A percentile compares a stretch with the other conserved stretches of the same genome.
phyloP scores from a whole-genome alignment of 495 filamentous ascomycete species.

The Aspergillus conjunctus region DNA sequence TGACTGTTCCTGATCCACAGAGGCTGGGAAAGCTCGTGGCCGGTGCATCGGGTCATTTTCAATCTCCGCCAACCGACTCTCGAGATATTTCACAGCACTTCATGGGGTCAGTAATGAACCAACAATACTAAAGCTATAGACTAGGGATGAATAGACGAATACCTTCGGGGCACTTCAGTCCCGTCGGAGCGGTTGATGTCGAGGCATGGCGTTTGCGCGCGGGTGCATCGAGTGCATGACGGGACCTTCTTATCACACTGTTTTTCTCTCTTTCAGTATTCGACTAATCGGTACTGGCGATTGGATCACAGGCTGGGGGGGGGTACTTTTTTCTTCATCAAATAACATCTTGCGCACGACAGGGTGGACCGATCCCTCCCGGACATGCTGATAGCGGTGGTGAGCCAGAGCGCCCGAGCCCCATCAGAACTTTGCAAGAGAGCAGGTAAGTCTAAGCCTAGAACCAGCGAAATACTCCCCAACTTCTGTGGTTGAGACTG shows the following conservation, averaged over 20 bases:
- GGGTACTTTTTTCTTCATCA: conserved; percentile 1
- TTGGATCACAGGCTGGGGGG: neutral
- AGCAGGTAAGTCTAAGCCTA: too few relatives aligned
- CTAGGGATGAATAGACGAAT: neutral
- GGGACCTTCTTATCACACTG: neutral
- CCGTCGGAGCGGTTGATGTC: conserved; percentile 1
- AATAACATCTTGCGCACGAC: conserved; percentile 1
- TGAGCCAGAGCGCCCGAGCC: too few relatives aligned
- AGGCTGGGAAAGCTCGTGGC: neutral
- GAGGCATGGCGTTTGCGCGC: neutral
- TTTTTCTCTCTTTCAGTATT: too few relatives aligned
- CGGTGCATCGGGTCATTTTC: neutral
- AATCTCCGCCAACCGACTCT: neutral
- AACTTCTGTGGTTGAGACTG: too few relatives aligned
- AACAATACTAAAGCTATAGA: too few relatives aligned
- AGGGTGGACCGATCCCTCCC: neutral
- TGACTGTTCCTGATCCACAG: neutral
- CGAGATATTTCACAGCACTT: neutral
- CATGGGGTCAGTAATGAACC: neutral
- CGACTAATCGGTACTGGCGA: neutral
- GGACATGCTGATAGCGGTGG: neutral
- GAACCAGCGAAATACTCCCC: too few relatives aligned
- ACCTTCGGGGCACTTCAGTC: neutral
- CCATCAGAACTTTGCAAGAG: too few relatives aligned
- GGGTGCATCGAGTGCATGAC: conserved; percentile 3